Percentiles rank a stretch among this genome's conserved stretches.
These are phyloP conservation scores for Lasiosphaeria hispida DNA, from an alignment of 495 filamentous ascomycete genomes.

Conservation along the genomic window DNA sequence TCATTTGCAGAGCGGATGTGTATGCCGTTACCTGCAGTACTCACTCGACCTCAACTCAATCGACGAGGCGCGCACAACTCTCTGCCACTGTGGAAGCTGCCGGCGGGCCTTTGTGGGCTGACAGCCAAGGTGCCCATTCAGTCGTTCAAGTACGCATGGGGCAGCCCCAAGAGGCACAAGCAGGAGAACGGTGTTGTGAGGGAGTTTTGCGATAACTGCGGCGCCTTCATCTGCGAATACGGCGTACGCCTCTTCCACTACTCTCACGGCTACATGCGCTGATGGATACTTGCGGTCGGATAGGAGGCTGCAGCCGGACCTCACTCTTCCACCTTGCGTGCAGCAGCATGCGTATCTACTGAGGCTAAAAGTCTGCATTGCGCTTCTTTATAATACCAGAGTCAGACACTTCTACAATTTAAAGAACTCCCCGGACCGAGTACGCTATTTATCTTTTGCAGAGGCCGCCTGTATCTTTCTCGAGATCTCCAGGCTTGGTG, in stretches of 20 bases:
- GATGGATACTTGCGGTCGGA: too few species aligned
- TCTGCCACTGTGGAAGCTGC: conserved; percentile 67
- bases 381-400: too few species aligned
- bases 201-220: conserved; percentile 64
- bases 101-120: conserved; percentile 62
- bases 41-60: conserved; percentile 15
- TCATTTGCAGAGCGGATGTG: conserved; percentile 23
- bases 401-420: too few species aligned
- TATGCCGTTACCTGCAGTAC: conserved; percentile 24
- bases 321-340: too few species aligned
- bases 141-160: conserved; percentile 21
- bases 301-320: too few species aligned
- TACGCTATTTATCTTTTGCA: too few species aligned
- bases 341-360: too few species aligned
- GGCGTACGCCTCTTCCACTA: conserved; percentile 52
- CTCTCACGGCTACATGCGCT: too few species aligned
- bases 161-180: conserved; percentile 22
- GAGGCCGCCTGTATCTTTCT: too few species aligned
- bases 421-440: too few species aligned
- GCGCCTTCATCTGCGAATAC: conserved; percentile 62
- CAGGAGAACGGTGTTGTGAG: conserved; percentile 36
- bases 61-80: conserved; percentile 54
- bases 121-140: conserved; percentile 53
- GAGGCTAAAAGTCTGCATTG: too few species aligned
- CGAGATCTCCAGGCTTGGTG: too few species aligned